Percentiles rank a stretch among this genome's conserved stretches.
phyloP scores from a whole-genome alignment of 805 yeast genomes.

The Ogataea wickerhamii region DNA sequence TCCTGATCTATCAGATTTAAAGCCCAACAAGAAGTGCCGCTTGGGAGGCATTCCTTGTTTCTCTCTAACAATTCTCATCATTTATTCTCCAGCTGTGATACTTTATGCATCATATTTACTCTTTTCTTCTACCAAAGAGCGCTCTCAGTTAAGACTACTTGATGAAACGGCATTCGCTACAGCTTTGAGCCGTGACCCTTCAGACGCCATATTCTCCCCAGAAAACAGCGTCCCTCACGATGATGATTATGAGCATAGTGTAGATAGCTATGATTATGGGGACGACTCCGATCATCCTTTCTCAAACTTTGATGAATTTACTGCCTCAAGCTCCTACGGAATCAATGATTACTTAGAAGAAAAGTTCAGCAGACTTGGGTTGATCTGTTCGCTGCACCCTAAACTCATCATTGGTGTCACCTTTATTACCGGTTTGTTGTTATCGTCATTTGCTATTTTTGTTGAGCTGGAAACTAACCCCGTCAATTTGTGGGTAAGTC shows the following conservation, averaged over 20 bases:
- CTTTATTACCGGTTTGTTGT: constrained; percentile 37
- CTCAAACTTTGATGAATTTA: constrained; percentile 17
- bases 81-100: constrained; percentile 37
- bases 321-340: constrained; percentile 38
- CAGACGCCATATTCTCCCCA: constrained; percentile 1
- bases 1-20: constrained; percentile 56
- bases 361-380: constrained; percentile 49
- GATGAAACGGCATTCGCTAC: constrained; percentile 15
- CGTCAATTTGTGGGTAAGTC: constrained; percentile 84
- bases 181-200: neutral
- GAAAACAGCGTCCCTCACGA: neutral
- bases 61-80: constrained; percentile 55
- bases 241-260: neutral
- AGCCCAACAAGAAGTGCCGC: constrained; percentile 41
- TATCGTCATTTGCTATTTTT: constrained; percentile 50
- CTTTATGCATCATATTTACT: constrained; percentile 9
- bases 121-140: constrained; percentile 6
- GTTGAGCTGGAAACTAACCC: constrained; percentile 75
- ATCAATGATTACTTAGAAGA: constrained; percentile 47
- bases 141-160: constrained; percentile 12
- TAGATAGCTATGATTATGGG: constrained; percentile 4
- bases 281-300: constrained; percentile 18
- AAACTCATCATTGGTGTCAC: constrained; percentile 44
- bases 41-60: constrained; percentile 72
- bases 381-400: constrained; percentile 61